phyloP scores from a whole-genome alignment of 345 rosid genomes.

The Salix viminalis region DNA sequence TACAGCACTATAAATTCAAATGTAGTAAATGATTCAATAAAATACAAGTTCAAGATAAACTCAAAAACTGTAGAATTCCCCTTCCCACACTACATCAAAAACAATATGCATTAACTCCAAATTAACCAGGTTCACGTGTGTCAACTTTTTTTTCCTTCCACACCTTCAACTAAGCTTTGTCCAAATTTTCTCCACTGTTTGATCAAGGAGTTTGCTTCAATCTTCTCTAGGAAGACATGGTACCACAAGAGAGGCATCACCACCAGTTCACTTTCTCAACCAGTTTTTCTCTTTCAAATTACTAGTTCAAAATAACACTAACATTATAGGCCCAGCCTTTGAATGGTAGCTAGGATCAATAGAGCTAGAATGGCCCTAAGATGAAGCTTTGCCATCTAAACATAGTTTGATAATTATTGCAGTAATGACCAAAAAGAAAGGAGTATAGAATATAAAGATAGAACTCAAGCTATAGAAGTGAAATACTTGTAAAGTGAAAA shows the following conservation, averaged over 20 bases:
- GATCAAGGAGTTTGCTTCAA: not conserved
- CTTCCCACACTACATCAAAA: not conserved
- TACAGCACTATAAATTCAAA: not conserved
- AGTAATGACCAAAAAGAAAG: not conserved
- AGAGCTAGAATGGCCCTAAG: not conserved
- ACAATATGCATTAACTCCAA: not conserved
- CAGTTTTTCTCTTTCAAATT: not conserved
- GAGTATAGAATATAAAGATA: not conserved
- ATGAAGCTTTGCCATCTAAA: not conserved
- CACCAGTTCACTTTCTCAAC: not conserved
- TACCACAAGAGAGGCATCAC: not conserved
- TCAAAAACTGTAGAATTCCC: not conserved
- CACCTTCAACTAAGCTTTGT: not conserved
- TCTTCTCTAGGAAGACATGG: not conserved
- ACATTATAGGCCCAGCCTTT: not conserved
- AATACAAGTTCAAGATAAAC: not conserved
- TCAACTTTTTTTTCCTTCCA: not conserved
- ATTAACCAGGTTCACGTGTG: not conserved
- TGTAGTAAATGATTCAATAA: not conserved
- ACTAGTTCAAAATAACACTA: not conserved
- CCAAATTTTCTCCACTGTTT: not conserved
- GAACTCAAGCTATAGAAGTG: not conserved
- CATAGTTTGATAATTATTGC: not conserved
- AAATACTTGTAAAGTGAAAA: slow-evolving; percentile 65
- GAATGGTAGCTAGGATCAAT: not conserved